phyloP scores from a whole-genome alignment of 805 yeast species.

The Metschnikowia reukaufii region DNA sequence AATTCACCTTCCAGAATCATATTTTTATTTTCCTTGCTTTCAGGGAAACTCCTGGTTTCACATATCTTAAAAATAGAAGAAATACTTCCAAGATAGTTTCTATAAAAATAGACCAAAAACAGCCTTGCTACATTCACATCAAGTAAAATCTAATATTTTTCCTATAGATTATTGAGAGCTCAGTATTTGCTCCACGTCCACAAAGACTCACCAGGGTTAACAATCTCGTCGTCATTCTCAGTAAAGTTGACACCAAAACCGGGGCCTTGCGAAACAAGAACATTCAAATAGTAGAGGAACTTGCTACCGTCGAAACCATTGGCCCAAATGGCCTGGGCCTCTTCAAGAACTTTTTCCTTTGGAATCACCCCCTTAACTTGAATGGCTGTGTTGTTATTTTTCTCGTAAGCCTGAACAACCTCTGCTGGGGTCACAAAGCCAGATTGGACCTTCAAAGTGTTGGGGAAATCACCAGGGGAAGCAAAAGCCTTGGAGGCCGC shows the following conservation, averaged over 20 bases:
- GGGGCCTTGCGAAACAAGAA: slow-evolving; percentile 26
- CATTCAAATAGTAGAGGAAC: slow-evolving; percentile 39
- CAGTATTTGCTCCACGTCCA: slow-evolving; percentile 45
- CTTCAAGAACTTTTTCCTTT: slow-evolving; percentile 29
- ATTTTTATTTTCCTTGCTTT: no score
- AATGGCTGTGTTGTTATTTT: slow-evolving; percentile 30
- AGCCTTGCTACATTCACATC: no score
- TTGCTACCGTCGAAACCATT: slow-evolving; percentile 32
- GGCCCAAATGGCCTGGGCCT: slow-evolving; percentile 28
- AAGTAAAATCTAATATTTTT: no score
- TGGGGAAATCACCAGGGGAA: slow-evolving; percentile 39
- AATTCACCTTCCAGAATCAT: background rate
- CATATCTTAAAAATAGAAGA: no score
- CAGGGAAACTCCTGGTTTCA: no score
- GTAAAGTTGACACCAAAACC: slow-evolving; percentile 31
- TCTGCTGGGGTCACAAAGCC: slow-evolving; percentile 39
- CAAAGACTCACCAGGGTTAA: slow-evolving; percentile 45
- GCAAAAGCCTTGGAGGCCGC: slow-evolving; percentile 34
- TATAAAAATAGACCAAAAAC: no score
- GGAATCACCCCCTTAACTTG: slow-evolving; percentile 23
- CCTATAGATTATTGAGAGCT: no score
- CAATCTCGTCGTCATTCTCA: slow-evolving; percentile 38
- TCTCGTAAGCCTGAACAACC: slow-evolving; percentile 42
- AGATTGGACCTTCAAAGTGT: slow-evolving; percentile 43
- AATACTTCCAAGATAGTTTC: no score